Conservation (phyloP, 495 filamentous ascomycete genomes). For the Penicillium robsamsonii region DNA sequence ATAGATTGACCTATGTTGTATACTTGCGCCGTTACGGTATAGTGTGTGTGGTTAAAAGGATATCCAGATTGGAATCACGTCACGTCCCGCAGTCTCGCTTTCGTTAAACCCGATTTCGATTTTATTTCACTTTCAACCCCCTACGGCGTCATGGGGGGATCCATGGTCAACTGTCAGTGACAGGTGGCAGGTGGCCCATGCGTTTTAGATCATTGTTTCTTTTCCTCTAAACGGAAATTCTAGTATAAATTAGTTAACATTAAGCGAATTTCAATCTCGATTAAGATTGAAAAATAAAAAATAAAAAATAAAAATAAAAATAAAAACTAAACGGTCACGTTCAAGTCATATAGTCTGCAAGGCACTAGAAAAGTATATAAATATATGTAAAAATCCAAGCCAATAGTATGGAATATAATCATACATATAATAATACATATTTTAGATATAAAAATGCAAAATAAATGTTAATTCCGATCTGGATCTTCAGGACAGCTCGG, state of each 20-base stretch:
- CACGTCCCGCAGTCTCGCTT: neutral
- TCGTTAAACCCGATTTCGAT: neutral
- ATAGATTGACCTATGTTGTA: constrained; percentile 27
- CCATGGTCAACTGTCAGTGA: constrained; percentile 17
- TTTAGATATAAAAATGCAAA: neutral
- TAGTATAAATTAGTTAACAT: neutral
- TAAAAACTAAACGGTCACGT: neutral
- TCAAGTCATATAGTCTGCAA: neutral
- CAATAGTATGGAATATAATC: constrained; percentile 1
- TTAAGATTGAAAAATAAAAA: neutral
- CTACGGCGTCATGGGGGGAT: constrained; percentile 1
- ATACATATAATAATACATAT: neutral
- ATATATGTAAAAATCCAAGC: neutral
- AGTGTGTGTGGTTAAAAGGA: neutral
- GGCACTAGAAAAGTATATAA: neutral
- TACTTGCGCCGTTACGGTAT: neutral
- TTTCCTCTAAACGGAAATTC: neutral
- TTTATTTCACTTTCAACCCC: constrained; percentile 10
- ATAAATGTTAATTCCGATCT: constrained; percentile 6
- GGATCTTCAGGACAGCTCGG: constrained; percentile 14
- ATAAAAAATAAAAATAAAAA: no score
- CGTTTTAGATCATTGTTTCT: neutral
- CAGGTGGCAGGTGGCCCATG: constrained; percentile 34
- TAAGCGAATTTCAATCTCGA: neutral
- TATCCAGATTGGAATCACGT: constrained; percentile 7